Evolutionary conservation across 2,329 filamentous ascomycete species (phyloP).

Genomic region (Pseudogymnoascus sp.): DNA sequence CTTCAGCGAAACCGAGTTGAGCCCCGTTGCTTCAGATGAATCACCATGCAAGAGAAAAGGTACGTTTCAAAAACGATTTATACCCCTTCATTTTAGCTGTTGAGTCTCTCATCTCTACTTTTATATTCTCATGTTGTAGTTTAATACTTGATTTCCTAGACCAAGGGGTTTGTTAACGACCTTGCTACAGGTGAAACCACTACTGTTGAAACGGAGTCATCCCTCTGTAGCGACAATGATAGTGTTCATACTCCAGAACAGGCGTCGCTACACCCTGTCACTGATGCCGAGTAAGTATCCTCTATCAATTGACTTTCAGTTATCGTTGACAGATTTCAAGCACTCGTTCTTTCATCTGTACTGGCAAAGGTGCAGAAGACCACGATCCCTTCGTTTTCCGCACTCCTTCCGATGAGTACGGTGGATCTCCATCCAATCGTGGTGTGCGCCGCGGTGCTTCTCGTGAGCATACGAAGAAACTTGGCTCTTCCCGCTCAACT

Average conservation of each 20-base stretch:
- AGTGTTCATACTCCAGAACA: neutral
- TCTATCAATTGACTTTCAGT: neutral
- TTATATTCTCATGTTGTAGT: too few relatives aligned
- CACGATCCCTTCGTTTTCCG: neutral
- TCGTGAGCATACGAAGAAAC: neutral
- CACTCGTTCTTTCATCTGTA: neutral
- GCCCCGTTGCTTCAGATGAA: neutral
- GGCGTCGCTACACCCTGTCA: too few relatives aligned
- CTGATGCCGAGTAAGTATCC: neutral
- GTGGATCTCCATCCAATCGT: neutral
- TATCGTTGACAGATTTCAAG: neutral
- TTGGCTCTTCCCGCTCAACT: neutral
- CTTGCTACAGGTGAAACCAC: too few relatives aligned
- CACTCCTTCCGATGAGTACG: neutral
- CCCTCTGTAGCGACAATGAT: neutral
- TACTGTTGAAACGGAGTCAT: too few relatives aligned
- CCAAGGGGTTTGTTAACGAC: too few relatives aligned
- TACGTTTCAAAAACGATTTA: neutral
- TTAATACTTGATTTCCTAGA: too few relatives aligned
- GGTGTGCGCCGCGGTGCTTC: neutral
- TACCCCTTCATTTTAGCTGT: too few relatives aligned
- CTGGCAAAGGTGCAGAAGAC: neutral
- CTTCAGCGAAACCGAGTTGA: neutral
- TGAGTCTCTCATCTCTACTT: too few relatives aligned
- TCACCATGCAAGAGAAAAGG: neutral